Percentiles rank a stretch among this genome's conserved stretches.
These are phyloP conservation scores for Aspergillus ibericus DNA, from an alignment of 2,329 filamentous ascomycete genomes.

Conservation along the genomic window DNA sequence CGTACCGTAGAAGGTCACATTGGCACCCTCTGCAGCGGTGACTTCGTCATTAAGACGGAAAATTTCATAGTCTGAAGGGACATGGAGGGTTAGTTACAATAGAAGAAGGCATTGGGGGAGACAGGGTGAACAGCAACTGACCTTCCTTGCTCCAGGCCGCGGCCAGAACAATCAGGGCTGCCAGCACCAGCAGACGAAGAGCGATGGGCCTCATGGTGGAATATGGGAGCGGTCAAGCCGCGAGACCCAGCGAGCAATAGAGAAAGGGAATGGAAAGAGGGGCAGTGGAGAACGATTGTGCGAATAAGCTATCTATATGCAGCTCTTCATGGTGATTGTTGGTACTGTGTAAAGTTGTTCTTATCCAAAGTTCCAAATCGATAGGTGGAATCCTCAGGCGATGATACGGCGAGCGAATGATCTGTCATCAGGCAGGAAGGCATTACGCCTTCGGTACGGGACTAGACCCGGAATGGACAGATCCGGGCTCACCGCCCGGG, in stretches of 20 bases:
- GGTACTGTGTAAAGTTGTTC: neutral
- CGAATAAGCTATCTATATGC: neutral
- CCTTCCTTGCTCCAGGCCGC: conserved; percentile 87
- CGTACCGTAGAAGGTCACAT: conserved; percentile 82
- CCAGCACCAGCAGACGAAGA: conserved; percentile 66
- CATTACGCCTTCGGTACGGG: conserved; percentile 6
- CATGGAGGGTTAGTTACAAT: conserved; percentile 1
- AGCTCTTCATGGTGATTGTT: neutral
- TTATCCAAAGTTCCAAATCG: neutral
- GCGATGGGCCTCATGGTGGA: conserved; percentile 67
- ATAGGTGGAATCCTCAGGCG: conserved; percentile 7
- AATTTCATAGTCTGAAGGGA: conserved; percentile 81
- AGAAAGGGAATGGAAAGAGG: neutral
- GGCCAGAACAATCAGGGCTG: conserved; percentile 67
- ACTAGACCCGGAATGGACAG: neutral
- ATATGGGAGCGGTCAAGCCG: conserved; percentile 26
- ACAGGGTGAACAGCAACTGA: conserved; percentile 34
- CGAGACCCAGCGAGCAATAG: conserved; percentile 17
- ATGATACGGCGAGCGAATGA: neutral
- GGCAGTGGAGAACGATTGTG: neutral
- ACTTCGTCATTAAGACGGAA: conserved; percentile 93
- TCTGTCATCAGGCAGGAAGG: conserved; percentile 15
- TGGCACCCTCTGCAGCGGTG: conserved; percentile 68
- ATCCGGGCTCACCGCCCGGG: neutral
- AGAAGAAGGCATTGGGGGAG: neutral